Evolutionary conservation across 768 basidiomycete genomes (phyloP).

Genomic region (Psilocybe cyanescens): DNA sequence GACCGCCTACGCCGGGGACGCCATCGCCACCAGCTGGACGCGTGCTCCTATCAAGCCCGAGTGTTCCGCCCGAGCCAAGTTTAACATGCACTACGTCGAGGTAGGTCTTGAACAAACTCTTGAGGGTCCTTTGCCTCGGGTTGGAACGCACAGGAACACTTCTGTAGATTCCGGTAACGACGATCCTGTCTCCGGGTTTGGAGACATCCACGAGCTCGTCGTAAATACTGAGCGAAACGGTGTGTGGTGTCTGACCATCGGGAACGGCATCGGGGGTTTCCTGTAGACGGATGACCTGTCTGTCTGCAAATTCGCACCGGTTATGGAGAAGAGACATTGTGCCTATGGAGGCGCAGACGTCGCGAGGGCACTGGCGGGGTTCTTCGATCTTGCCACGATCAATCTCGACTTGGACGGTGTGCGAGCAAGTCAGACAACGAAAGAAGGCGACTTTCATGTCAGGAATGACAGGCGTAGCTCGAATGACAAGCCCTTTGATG

Average conservation of each 20-base stretch:
- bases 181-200: slow-evolving; percentile 93
- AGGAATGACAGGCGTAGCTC: slow-evolving; percentile 96
- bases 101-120: slow-evolving; percentile 97
- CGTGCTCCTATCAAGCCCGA: slow-evolving; percentile 83
- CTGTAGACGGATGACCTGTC: slow-evolving; percentile 94
- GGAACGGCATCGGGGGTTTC: slow-evolving; percentile 98
- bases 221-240: slow-evolving; percentile 96
- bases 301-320: slow-evolving; percentile 93
- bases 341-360: slow-evolving; percentile 86
- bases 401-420: slow-evolving; percentile 97
- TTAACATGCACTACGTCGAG: slow-evolving; percentile 94
- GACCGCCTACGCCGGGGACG: slow-evolving; percentile 71
- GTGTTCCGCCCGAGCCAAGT: slow-evolving; percentile 68
- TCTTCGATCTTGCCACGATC: slow-evolving; percentile 98
- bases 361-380: slow-evolving; percentile 89
- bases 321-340: slow-evolving; percentile 97
- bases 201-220: slow-evolving; percentile 97
- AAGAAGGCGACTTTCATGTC: slow-evolving; percentile 99
- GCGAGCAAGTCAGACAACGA: slow-evolving; percentile 93
- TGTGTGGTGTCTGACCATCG: slow-evolving; percentile 98
- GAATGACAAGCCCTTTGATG: slow-evolving; percentile 96
- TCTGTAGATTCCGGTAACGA: slow-evolving; percentile 93
- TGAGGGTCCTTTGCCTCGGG: slow-evolving; percentile 87
- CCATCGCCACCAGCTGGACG: slow-evolving; percentile 71
- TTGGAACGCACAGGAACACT: slow-evolving; percentile 96